Conservation (phyloP, 2,329 filamentous ascomycete species). For the Botrytis paeoniae region DNA sequence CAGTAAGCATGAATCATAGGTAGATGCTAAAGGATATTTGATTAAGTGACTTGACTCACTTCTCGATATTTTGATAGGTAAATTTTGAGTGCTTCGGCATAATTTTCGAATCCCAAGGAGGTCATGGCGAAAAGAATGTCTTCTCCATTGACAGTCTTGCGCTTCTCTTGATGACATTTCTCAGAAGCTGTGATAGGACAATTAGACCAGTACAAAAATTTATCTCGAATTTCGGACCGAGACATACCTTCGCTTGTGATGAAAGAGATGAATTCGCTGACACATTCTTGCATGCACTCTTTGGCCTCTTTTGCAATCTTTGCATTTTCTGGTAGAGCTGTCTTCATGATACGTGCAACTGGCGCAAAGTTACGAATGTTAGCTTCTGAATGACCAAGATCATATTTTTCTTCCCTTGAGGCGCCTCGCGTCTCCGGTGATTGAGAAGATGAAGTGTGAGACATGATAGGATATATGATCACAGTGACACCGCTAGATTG, state of each 20-base stretch:
- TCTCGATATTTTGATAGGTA: slow-evolving; percentile 97
- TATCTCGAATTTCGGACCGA: slow-evolving; percentile 17
- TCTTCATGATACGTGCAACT: slow-evolving; percentile 99
- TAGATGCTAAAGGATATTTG: slow-evolving; percentile 13
- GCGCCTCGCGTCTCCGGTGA: slow-evolving; percentile 47
- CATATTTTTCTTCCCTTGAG: slow-evolving; percentile 42
- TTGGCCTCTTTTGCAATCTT: slow-evolving; percentile 99
- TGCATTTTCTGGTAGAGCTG: slow-evolving; percentile 92
- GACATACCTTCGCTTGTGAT: slow-evolving; percentile 94
- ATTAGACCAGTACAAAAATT: slow-evolving; percentile 25
- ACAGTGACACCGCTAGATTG: slow-evolving; percentile 34
- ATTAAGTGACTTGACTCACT: slow-evolving; percentile 56
- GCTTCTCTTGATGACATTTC: slow-evolving; percentile 98
- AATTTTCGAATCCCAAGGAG: slow-evolving; percentile 97
- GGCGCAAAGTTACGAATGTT: slow-evolving; percentile 89
- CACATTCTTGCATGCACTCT: slow-evolving; percentile 99
- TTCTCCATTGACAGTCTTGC: slow-evolving; percentile 98
- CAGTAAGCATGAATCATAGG: slow-evolving; percentile 18
- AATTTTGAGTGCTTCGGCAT: slow-evolving; percentile 95
- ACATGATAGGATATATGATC: slow-evolving; percentile 48
- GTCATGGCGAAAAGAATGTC: slow-evolving; percentile 99
- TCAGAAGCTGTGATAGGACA: slow-evolving; percentile 70
- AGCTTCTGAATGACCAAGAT: slow-evolving; percentile 60
- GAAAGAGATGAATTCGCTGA: slow-evolving; percentile 99
- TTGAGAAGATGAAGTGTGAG: slow-evolving; percentile 53